Conservation (phyloP, 768 basidiomycete genomes). For the Leucosporidium yakuticum region DNA sequence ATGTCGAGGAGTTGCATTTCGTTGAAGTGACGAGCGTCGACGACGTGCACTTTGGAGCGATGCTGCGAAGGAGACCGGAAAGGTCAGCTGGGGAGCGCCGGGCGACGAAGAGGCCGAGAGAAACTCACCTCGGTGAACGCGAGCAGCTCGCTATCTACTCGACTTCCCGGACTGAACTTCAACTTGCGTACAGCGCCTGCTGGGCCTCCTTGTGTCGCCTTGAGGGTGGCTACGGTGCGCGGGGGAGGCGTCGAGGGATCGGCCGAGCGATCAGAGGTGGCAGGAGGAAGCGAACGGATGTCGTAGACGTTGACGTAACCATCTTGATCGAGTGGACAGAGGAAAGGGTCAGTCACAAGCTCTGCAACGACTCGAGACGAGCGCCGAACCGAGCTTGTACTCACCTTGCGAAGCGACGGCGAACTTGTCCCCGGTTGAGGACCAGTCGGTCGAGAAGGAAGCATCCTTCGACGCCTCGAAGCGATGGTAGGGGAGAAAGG, state of each 20-base stretch:
- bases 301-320: constrained; percentile 29
- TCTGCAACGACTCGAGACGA: constrained; percentile 57
- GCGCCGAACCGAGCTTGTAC: not conserved
- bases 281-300: constrained; percentile 12
- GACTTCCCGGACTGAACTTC: constrained; percentile 68
- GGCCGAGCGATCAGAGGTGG: not conserved
- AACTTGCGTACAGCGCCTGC: constrained; percentile 77
- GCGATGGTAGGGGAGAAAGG: constrained; percentile 27
- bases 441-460: constrained; percentile 75
- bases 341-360: not conserved
- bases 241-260: not conserved
- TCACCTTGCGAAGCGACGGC: constrained; percentile 65
- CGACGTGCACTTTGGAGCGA: constrained; percentile 69
- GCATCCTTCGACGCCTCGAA: constrained; percentile 46
- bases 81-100: not conserved
- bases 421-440: constrained; percentile 66
- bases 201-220: constrained; percentile 45
- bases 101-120: not conserved
- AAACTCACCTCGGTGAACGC: constrained; percentile 76
- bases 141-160: constrained; percentile 59
- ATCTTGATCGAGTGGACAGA: constrained; percentile 3
- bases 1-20: constrained; percentile 23
- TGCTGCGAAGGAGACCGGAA: constrained; percentile 51
- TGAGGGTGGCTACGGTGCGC: constrained; percentile 24
- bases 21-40: constrained; percentile 82